Base-by-base conservation (phyloP, 768 basidiomycete genomes). In the Amanita pseudoporphyria region DNA sequence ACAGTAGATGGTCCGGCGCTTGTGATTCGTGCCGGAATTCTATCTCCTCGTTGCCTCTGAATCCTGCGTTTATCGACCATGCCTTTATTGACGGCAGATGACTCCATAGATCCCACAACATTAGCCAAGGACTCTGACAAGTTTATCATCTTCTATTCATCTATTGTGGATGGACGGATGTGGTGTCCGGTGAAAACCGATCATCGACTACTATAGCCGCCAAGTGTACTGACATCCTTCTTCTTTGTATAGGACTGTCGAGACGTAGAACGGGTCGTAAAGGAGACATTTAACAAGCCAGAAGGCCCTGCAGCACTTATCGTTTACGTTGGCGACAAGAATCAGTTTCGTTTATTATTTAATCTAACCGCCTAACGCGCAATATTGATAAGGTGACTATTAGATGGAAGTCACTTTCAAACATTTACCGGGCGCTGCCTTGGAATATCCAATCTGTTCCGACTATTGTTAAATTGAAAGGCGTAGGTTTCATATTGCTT, bases 91-190 rank as follows among this genome's bases (percentile, higher is more conserved):
- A 55, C 59, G 26, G 64, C 68, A 14, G 68, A 71, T 24, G 56
- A 56, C 21, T 61, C 64, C 13, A 63, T 67, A 18, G 66, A 73
- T 36, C 64, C 65, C 24, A 47, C 52, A 22, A 64, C 69, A 2
- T 64, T 79, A 18, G 55, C 62, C 49, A 59, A 65, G 26, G 69
- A 67, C 9, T 64, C 71, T n/a, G 77, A 79, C 36, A 58, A 67
- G 13, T 85, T 72, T 52, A 47, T 87, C 22, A 66, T 89, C n/a
- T 86, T 88, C 61, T 87, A 81, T 53, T 75, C 85, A 9, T 85
- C 82, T 16, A 67, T 80, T 44, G 72, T 78, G 1, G 70, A 77
- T 51, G 84, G 79, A 22, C 61, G 67, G 47, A 63, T 81, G 59
- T 88, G 87, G 86, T 88, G 86, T 59, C 76, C 82, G 21, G 86